phyloP scores from a whole-genome alignment of 495 filamentous ascomycete genomes.

The Penicillium steckii region DNA sequence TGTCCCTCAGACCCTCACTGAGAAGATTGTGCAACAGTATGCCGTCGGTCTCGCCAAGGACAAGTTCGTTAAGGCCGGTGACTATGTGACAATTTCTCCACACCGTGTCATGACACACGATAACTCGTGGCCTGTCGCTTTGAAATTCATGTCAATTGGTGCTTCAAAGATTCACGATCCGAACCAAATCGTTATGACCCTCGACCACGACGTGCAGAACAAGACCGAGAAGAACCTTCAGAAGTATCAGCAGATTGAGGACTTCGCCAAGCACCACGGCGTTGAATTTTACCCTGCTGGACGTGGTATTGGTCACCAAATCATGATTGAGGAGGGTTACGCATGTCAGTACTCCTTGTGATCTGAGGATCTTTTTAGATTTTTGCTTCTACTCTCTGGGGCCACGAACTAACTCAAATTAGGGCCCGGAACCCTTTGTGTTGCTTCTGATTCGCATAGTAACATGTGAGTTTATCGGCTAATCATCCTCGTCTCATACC shows the following conservation, averaged over 20 bases:
- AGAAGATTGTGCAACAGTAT: slow-evolving; percentile 88
- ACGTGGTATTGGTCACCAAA: slow-evolving; percentile 83
- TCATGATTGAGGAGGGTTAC: slow-evolving; percentile 84
- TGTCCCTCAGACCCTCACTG: slow-evolving; percentile 72
- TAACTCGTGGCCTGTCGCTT: slow-evolving; percentile 82
- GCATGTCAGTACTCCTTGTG: too few species aligned
- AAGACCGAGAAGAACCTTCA: slow-evolving; percentile 76
- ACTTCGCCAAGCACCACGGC: slow-evolving; percentile 78
- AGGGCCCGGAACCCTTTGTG: slow-evolving; percentile 81
- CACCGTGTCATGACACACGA: slow-evolving; percentile 89
- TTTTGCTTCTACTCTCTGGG: too few species aligned
- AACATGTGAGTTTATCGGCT: too few species aligned
- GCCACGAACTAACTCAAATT: too few species aligned
- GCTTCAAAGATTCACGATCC: slow-evolving; percentile 70
- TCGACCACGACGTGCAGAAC: slow-evolving; percentile 95
- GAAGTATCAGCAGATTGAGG: slow-evolving; percentile 84
- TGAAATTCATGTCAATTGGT: slow-evolving; percentile 89
- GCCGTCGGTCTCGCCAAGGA: slow-evolving; percentile 66
- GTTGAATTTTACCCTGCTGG: slow-evolving; percentile 84
- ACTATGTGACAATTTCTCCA: slow-evolving; percentile 79
- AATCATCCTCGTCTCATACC: too few species aligned
- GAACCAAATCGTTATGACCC: slow-evolving; percentile 80
- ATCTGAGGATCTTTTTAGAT: too few species aligned
- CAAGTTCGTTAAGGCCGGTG: slow-evolving; percentile 71
- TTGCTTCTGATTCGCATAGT: slow-evolving; percentile 80